Percentiles rank a stretch among this genome's conserved stretches.
These are phyloP conservation scores for Monosporascus cannonballus DNA, from an alignment of 2,329 filamentous ascomycete species.

Conservation along the genomic window DNA sequence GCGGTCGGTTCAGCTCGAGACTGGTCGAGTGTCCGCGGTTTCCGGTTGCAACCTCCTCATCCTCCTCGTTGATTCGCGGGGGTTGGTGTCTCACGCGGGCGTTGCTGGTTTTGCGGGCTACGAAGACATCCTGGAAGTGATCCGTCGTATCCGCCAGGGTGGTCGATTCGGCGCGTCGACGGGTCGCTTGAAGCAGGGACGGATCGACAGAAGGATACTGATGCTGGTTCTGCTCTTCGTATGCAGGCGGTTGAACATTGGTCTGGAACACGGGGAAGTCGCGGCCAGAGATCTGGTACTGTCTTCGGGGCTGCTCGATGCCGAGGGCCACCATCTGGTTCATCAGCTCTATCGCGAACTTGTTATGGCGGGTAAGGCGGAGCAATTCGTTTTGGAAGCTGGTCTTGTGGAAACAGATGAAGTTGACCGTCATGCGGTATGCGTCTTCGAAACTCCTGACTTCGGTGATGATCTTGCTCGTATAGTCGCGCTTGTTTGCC, in stretches of 20 bases:
- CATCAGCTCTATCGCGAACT: slow-evolving; percentile 90
- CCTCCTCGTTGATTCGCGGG: slow-evolving; percentile 21
- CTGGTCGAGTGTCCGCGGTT: not conserved
- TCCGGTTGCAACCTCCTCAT: not conserved
- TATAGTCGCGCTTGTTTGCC: slow-evolving; percentile 83
- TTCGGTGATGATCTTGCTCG: slow-evolving; percentile 80
- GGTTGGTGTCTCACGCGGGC: slow-evolving; percentile 10
- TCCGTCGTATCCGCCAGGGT: slow-evolving; percentile 17
- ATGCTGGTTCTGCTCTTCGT: slow-evolving; percentile 12
- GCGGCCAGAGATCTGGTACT: slow-evolving; percentile 61
- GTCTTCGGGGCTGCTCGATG: slow-evolving; percentile 76
- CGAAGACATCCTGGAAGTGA: slow-evolving; percentile 42
- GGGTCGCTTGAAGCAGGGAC: slow-evolving; percentile 17
- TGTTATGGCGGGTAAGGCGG: slow-evolving; percentile 84
- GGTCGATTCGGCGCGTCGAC: slow-evolving; percentile 21
- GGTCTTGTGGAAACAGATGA: slow-evolving; percentile 96
- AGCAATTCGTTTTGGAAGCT: slow-evolving; percentile 95
- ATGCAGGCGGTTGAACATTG: slow-evolving; percentile 28
- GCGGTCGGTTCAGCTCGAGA: not conserved
- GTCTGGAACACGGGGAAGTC: slow-evolving; percentile 57
- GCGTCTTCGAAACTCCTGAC: slow-evolving; percentile 74
- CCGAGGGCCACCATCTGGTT: slow-evolving; percentile 74
- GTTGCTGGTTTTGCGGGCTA: slow-evolving; percentile 28
- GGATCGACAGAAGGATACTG: slow-evolving; percentile 15
- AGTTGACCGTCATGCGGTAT: slow-evolving; percentile 79